phyloP scores from a whole-genome alignment of 2,329 filamentous ascomycete genomes.

The Verticillium isaacii region DNA sequence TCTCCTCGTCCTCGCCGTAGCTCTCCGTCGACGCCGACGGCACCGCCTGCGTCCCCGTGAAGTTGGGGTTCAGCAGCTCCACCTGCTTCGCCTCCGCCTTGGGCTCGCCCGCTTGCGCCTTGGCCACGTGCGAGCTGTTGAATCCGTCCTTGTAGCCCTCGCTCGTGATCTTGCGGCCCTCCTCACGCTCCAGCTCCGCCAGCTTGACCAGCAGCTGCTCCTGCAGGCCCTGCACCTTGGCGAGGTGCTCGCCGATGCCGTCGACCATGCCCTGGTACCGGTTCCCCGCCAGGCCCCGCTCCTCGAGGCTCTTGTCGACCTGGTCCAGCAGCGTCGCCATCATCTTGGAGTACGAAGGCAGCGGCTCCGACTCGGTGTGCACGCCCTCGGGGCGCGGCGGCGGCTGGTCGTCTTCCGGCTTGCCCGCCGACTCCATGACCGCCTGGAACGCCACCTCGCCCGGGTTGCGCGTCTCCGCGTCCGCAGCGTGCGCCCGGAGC shows the following conservation, averaged over 20 bases:
- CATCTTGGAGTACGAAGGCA: conserved; percentile 92
- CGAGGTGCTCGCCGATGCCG: conserved; percentile 71
- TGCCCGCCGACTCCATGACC: conserved; percentile 75
- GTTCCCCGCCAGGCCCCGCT: conserved; percentile 60
- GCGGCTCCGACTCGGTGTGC: conserved; percentile 65
- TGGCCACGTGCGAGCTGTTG: conserved; percentile 76
- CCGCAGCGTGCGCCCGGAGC: conserved; percentile 67
- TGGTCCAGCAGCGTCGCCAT: conserved; percentile 94
- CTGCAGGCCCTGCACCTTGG: conserved; percentile 75
- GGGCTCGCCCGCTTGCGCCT: conserved; percentile 46
- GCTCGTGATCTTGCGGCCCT: conserved; percentile 87
- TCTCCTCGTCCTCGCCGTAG: conserved; percentile 64
- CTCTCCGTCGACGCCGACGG: conserved; percentile 31
- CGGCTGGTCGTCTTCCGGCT: conserved; percentile 69
- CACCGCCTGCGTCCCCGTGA: conserved; percentile 16
- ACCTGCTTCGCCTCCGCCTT: conserved; percentile 27
- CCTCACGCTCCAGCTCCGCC: conserved; percentile 77
- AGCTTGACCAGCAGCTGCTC: conserved; percentile 70
- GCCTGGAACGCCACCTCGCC: conserved; percentile 85
- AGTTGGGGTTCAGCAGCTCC: conserved; percentile 73
- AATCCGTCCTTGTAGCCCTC: conserved; percentile 87
- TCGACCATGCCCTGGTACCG: conserved; percentile 71
- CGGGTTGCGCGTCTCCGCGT: conserved; percentile 59
- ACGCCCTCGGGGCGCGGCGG: conserved; percentile 74
- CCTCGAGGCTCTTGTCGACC: conserved; percentile 79